Evolutionary conservation across 2,329 filamentous ascomycete species (phyloP), one percentile per base, ranked within the genome.

Genomic region (Microdochium paspali): DNA sequence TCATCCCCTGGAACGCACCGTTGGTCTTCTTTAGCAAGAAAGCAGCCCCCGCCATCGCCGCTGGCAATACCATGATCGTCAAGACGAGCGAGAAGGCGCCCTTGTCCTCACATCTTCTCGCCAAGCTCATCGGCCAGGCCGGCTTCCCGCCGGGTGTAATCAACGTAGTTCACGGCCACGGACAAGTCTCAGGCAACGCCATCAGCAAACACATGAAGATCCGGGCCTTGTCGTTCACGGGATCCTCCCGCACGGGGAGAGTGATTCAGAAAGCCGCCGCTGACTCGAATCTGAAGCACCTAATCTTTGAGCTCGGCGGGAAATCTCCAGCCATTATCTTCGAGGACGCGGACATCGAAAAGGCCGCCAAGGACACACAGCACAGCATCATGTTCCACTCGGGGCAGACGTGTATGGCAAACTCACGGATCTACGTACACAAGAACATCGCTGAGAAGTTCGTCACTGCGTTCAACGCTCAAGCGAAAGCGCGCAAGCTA

Each of bases 221-320:
- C 25, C 79, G 85, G 54, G 87, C 85, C 58, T 71, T 91, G 45
- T 82, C 82, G 1, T 93, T 93, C 55, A 91, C 87, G 0, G 87
- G 87, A 24, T 85, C 80, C 9, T 85, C 82, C 2, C 72, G 71
- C 2, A 88, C 85, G 0, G 87, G 84, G 1, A 77, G 80, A 48
- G 71, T 81, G 46, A 87, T 91, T 47, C 86, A 88, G 76, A 84
- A 85, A 57, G 75, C 79, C 59, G 84, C 86, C 0, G 74, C 82
- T 4, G 68, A 74, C 1, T 85, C 73, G 4, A 78, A 77, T 51
- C 61, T 81, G 56, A 85, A 85, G 66, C 81, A 82, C 56, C 74
- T 84, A 10, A 79, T 77, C 2, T 70, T 85, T 18, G 82, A 85
- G 62, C 76, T 82, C 1, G 83, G 82, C n/a, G 83, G 83, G 44